Evolutionary conservation across 495 filamentous ascomycete genomes (phyloP).

Genomic region (Neurospora hispaniola): DNA sequence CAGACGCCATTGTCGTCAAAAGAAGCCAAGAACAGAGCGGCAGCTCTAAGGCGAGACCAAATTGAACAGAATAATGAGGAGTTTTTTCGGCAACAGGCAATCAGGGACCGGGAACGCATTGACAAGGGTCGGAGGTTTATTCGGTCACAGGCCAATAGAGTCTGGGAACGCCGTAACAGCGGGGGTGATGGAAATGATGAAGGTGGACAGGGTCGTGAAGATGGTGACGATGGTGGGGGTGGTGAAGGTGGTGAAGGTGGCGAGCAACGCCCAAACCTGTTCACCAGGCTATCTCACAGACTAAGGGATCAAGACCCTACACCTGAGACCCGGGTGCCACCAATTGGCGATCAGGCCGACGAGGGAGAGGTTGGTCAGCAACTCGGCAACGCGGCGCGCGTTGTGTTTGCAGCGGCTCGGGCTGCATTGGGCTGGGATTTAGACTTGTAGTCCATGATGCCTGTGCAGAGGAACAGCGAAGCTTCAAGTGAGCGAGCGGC

Average conservation of each 20-base stretch:
- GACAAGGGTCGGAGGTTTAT: neutral
- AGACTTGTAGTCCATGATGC: neutral
- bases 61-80: neutral
- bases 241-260: neutral
- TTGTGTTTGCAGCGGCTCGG: neutral
- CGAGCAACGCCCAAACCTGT: neutral
- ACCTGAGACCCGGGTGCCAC: neutral
- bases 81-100: neutral
- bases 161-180: neutral
- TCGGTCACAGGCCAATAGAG: neutral
- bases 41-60: neutral
- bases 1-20: neutral
- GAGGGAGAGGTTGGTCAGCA: neutral
- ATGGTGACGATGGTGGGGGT: too few relatives aligned
- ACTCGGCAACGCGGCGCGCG: neutral
- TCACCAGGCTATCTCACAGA: neutral
- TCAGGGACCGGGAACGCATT: neutral
- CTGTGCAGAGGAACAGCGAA: neutral
- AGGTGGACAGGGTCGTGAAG: neutral
- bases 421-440: neutral
- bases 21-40: neutral
- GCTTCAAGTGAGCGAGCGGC: neutral
- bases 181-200: neutral
- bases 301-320: neutral
- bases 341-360: neutral